Percentiles rank a stretch among this genome's conserved stretches.
Evolutionary conservation across 2,329 filamentous ascomycete genomes (phyloP).

Genomic region (Akanthomyces lecanii): DNA sequence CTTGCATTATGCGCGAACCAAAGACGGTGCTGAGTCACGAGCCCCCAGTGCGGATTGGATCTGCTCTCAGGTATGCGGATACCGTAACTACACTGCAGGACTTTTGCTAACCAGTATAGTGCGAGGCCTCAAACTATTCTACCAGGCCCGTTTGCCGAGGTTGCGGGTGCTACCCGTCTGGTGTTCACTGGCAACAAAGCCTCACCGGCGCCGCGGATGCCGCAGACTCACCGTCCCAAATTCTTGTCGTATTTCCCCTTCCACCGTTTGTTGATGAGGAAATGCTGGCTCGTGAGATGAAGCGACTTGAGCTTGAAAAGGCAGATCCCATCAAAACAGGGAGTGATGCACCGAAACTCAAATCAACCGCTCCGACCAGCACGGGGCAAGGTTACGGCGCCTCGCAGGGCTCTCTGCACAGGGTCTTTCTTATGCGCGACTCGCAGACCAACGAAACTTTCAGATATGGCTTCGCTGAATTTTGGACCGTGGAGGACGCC

Average conservation of each 20-base stretch:
- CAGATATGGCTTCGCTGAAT: conserved; percentile 82
- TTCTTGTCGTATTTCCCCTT: conserved; percentile 69
- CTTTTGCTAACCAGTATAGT: conserved; percentile 27
- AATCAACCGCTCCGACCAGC: conserved; percentile 53
- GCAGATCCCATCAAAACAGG: conserved; percentile 42
- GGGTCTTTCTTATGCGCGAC: conserved; percentile 74
- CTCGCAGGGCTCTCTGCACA: conserved; percentile 66
- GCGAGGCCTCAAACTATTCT: conserved; percentile 38
- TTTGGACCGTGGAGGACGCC: conserved; percentile 71
- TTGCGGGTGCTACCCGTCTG: conserved; percentile 31
- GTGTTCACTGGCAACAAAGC: conserved; percentile 30
- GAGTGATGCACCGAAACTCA: conserved; percentile 50
- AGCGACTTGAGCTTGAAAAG: conserved; percentile 65
- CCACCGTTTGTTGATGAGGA: conserved; percentile 68
- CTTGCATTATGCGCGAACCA: conserved; percentile 39
- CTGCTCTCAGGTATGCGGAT: conserved; percentile 30
- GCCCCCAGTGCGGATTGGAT: conserved; percentile 29
- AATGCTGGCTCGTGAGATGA: conserved; percentile 66
- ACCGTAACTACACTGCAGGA: background rate
- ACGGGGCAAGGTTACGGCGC: conserved; percentile 63
- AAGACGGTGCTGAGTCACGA: conserved; percentile 32
- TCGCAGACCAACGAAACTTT: conserved; percentile 67
- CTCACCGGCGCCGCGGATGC: conserved; percentile 48
- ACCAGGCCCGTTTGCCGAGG: conserved; percentile 36
- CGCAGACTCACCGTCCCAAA: conserved; percentile 62